Conservation (phyloP, 768 basidiomycete species). For the Calocybe indica region DNA sequence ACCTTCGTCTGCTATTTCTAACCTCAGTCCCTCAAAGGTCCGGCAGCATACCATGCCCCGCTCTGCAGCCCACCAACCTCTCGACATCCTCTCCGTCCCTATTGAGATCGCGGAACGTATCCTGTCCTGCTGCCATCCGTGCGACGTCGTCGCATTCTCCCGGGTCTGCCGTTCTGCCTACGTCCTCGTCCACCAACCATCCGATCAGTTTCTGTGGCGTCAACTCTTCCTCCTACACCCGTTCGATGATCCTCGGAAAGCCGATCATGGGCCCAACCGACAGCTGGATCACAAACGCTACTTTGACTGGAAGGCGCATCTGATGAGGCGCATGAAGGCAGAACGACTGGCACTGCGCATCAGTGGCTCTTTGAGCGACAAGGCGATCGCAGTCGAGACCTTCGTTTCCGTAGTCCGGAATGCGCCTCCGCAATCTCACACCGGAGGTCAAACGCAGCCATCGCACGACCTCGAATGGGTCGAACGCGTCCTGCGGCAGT, state of each 20-base stretch:
- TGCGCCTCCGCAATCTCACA: constrained; percentile 16
- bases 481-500: constrained; percentile 30
- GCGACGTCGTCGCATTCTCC: constrained; percentile 55
- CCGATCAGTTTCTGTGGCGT: constrained; percentile 65
- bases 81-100: constrained; percentile 35
- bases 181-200: constrained; percentile 39
- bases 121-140: constrained; percentile 48
- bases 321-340: constrained; percentile 31
- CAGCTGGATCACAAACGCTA: background rate
- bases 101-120: constrained; percentile 55
- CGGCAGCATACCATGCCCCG: too few relatives aligned
- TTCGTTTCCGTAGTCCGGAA: constrained; percentile 35
- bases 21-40: too few relatives aligned
- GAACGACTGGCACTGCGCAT: constrained; percentile 20
- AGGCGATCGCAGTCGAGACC: constrained; percentile 27
- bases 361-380: constrained; percentile 14
- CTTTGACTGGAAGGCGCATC: constrained; percentile 9
- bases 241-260: constrained; percentile 62
- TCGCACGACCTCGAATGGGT: constrained; percentile 45
- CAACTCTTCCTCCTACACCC: constrained; percentile 49
- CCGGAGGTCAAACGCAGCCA: constrained; percentile 11
- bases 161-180: constrained; percentile 45
- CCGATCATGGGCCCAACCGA: constrained; percentile 2
- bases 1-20: too few relatives aligned
- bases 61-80: background rate